Percentiles rank a stretch among this genome's conserved stretches.
Evolutionary conservation across 202 grass and related monocot species (phyloP).

Genomic region (Brachypodium distachyon): DNA sequence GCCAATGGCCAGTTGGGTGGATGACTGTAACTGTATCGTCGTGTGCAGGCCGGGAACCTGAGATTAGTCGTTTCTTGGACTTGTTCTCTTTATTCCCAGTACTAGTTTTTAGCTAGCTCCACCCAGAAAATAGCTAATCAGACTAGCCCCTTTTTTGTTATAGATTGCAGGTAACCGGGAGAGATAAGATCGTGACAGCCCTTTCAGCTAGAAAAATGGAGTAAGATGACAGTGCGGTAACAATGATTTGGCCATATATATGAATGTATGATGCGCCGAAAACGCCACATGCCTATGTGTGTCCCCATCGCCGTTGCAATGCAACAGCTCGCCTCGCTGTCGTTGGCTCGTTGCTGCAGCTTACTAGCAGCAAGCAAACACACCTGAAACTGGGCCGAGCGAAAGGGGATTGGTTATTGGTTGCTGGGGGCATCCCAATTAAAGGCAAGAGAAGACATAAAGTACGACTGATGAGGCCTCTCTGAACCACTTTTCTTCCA

Average conservation of each 20-base stretch:
- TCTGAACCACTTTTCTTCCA: conserved; percentile 18
- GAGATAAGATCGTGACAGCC: not conserved
- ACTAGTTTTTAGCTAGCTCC: too few relatives aligned
- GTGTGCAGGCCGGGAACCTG: not conserved
- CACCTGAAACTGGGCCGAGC: conserved; percentile 6
- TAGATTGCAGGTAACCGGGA: not conserved
- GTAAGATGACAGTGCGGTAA: not conserved
- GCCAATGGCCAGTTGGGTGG: not conserved
- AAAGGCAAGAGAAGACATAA: conserved; percentile 26
- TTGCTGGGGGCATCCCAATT: conserved; percentile 13
- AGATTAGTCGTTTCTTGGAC: not conserved
- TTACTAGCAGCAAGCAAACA: conserved; percentile 6
- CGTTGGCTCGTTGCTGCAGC: conserved; percentile 13
- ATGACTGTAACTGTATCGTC: too few relatives aligned
- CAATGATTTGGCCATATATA: not conserved
- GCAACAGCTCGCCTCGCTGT: not conserved
- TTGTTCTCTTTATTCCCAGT: not conserved
- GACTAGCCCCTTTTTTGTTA: not conserved
- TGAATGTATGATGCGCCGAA: too few relatives aligned
- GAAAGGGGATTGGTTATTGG: not conserved
- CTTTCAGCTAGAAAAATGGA: too few relatives aligned
- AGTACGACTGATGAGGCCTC: conserved; percentile 12
- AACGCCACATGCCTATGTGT: not conserved
- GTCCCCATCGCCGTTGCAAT: not conserved
- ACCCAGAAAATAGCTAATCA: not conserved